These are phyloP conservation scores for Isoetes engelmannii DNA, from an alignment of 83 land plant species.

Conservation along the genomic window DNA sequence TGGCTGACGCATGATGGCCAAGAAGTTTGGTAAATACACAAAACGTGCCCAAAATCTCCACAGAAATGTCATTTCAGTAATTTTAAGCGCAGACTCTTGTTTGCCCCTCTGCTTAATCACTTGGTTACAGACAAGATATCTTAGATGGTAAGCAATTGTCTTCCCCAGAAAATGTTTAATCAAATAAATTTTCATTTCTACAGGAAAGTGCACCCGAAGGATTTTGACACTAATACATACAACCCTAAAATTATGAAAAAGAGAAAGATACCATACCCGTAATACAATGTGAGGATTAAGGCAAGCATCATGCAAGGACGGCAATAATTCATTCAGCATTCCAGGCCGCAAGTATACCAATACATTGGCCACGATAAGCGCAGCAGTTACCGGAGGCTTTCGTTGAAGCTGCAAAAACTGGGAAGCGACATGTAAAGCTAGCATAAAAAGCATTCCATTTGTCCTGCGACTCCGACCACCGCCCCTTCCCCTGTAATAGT, in stretches of 20 bases:
- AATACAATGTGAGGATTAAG: slow-evolving; percentile 69
- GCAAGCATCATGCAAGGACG: slow-evolving; percentile 52
- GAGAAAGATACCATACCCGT: slow-evolving; percentile 38
- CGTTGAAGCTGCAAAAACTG: slow-evolving; percentile 47
- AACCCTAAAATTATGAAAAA: background rate
- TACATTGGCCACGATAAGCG: slow-evolving; percentile 56
- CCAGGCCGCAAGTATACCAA: slow-evolving; percentile 62
- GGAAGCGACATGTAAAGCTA: slow-evolving; percentile 50
- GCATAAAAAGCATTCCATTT: slow-evolving; percentile 59
- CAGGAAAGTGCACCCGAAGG: background rate
- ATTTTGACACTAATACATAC: background rate
- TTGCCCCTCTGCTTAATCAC: no score
- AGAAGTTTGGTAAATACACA: no score
- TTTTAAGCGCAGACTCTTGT: no score
- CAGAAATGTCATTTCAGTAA: no score
- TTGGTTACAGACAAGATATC: no score
- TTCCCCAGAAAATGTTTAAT: background rate
- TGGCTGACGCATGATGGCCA: no score
- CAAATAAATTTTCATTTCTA: background rate
- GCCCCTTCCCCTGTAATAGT: slow-evolving; percentile 10
- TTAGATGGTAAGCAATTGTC: background rate
- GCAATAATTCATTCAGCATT: slow-evolving; percentile 45
- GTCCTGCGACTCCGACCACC: slow-evolving; percentile 27
- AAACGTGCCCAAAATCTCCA: no score
- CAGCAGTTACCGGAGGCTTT: slow-evolving; percentile 84